Evolutionary conservation across 768 basidiomycete species (phyloP), one percentile per base, ranked within the genome.

Genomic region (Lactifluus subvellereus): DNA sequence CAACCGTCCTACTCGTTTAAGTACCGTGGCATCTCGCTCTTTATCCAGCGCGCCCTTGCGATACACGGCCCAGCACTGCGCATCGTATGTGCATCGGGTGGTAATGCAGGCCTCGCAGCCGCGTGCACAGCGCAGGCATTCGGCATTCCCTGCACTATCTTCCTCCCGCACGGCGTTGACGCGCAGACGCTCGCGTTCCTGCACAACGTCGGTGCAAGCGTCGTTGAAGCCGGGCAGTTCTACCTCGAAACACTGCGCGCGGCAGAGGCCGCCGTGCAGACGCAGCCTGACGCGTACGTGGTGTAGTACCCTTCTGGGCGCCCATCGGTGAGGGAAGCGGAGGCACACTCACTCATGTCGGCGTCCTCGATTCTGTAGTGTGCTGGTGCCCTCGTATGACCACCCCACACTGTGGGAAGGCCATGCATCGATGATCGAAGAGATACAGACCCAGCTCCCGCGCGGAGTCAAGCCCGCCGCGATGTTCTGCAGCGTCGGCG

Each of bases 21-120:
- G 42, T 18, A 43, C 7, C 42, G 42, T 18, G 42, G 42, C 18
- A 43, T 43, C 42, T 43, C 42, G 14, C 40, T 13, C 40, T 40
- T 40, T 40, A 13, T 40, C 6, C 42, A 43, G 18, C 42, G 42
- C 42, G 42, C 18, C 13, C 13, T 40, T 40, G 38, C 11, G 38
- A 40, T 40, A 40, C 11, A 40, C 11, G 38, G 38, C 13, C 38
- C 38, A 13, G 38, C 38, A 40, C 38, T 40, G 38, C 38, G 38
- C 38, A 11, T 40, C 18, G 16, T 43, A 43, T 43, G 85, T 55
- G 88, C 89, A 0, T 91, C 89, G 0, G 82, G 86, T 5, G 89
- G 89, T n/a, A 91, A 91, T 69, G 90, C 87, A n/a, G 89, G 84
- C 1, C 75, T 89, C 14, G 89, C 88, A 13, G 81, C 82, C 0